Evolutionary conservation across 192 early-diverging fungal genomes (phyloP), one percentile per base, ranked within the genome.

Genomic region (Podila verticillata): DNA sequence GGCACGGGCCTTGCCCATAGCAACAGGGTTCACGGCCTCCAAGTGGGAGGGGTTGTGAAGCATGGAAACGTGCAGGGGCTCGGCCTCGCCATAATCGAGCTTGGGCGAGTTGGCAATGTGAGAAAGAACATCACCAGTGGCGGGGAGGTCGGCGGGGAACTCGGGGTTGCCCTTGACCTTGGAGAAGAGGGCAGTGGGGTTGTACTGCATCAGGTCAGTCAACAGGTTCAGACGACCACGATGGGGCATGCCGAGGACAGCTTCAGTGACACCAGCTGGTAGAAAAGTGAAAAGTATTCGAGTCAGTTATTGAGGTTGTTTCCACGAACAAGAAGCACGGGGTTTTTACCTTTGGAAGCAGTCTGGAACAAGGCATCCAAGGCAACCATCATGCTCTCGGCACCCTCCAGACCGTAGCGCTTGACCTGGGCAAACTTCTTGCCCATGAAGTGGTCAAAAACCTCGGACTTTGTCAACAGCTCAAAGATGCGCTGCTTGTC

Each of bases 401-500:
- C 95, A 29, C 97, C 97, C 82, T 99, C 97, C 22, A 99, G 77
- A 13, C 97, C 97, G 74, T 99, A 99, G 17, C 97, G 91, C 86
- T 98, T 98, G 62, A 99, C 92, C 70, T 96, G 92, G 20, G 95
- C 94, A 83, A 99, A 99, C 82, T 93, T 95, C 71, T 97, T 98
- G 60, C 93, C 93, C 95, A 99, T 97, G 82, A 97, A 99, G 72
- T 96, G 96, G 84, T 99, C 97, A 89, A 99, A 99, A 28, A 89
- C 88, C 81, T 94, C 96, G 7, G 95, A 96, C 65, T 90, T 90
- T 48, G 88, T 86, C 28, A 98, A 82, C 20, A 98, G 79, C 63
- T 93, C 87, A 70, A 88, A 91, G 32, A 96, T 94, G 30, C 92
- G 83, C 73, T 89, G 89, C 87, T 93, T 93, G 65, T 95, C 87